These are phyloP conservation scores for Penicillium atrosanguineum DNA, from an alignment of 495 filamentous ascomycete genomes.

Conservation along the genomic window DNA sequence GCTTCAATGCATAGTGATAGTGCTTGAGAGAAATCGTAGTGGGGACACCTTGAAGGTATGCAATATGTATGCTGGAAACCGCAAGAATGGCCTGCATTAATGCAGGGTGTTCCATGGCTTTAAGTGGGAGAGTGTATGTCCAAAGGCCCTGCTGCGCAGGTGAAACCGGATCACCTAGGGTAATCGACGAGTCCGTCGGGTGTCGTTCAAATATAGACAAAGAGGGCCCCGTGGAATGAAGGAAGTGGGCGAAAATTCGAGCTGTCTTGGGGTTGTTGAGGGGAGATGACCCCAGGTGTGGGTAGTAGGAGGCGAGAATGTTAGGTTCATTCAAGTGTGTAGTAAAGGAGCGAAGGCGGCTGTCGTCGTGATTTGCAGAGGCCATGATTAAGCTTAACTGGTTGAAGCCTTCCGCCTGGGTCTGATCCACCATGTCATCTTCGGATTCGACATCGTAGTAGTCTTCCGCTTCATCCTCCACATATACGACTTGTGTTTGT, in stretches of 20 bases:
- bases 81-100: slow-evolving; percentile 92
- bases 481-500: slow-evolving; percentile 25
- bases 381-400: slow-evolving; percentile 45
- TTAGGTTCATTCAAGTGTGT: slow-evolving; percentile 65
- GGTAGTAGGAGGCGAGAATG: slow-evolving; percentile 74
- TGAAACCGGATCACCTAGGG: slow-evolving; percentile 65
- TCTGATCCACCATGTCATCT: slow-evolving; percentile 59
- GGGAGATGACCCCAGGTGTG: slow-evolving; percentile 72
- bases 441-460: slow-evolving; percentile 66
- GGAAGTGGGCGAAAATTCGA: slow-evolving; percentile 87
- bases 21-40: slow-evolving; percentile 82
- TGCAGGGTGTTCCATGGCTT: slow-evolving; percentile 78
- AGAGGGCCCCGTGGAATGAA: slow-evolving; percentile 82
- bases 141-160: slow-evolving; percentile 74
- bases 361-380: slow-evolving; percentile 50
- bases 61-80: slow-evolving; percentile 82
- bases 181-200: slow-evolving; percentile 70
- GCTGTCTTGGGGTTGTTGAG: slow-evolving; percentile 80
- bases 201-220: slow-evolving; percentile 87
- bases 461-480: slow-evolving; percentile 55
- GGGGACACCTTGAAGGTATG: slow-evolving; percentile 70
- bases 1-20: slow-evolving; percentile 80
- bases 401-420: slow-evolving; percentile 54
- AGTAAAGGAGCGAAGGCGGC: slow-evolving; percentile 57
- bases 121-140: slow-evolving; percentile 84